phyloP scores from a whole-genome alignment of 2,329 filamentous ascomycete species.

The Penicillium concentricum region DNA sequence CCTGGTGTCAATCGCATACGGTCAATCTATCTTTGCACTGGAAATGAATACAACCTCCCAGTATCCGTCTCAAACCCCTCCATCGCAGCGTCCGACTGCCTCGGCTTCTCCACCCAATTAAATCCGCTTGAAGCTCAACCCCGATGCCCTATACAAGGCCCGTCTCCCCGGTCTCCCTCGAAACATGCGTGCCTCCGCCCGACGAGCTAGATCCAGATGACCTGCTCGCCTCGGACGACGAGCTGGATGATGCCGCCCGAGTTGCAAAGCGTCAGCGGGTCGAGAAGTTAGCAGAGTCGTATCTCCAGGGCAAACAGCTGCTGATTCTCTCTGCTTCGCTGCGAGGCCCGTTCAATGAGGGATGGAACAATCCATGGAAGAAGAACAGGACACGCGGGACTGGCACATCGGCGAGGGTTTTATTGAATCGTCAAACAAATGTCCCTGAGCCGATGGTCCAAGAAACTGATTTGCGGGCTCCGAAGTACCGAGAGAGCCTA shows the following conservation, averaged over 20 bases:
- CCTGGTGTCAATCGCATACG: not conserved
- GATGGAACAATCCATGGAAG: conserved; percentile 50
- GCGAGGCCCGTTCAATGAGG: conserved; percentile 45
- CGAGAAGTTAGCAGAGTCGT: conserved; percentile 42
- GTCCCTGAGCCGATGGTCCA: conserved; percentile 23
- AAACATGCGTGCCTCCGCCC: conserved; percentile 30
- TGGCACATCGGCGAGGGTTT: not conserved
- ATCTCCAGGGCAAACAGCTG: conserved; percentile 43
- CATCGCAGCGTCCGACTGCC: conserved; percentile 23
- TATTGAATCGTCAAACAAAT: not conserved
- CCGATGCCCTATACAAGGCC: conserved; percentile 36
- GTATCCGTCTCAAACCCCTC: conserved; percentile 9
- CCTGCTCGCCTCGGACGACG: conserved; percentile 41
- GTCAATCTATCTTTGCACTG: not conserved
- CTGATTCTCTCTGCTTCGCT: conserved; percentile 49
- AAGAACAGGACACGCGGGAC: conserved; percentile 21
- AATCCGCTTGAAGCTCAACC: conserved; percentile 8
- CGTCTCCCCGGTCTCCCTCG: conserved; percentile 36
- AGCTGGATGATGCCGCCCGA: conserved; percentile 32
- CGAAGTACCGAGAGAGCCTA: conserved; percentile 20
- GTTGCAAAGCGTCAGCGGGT: conserved; percentile 44
- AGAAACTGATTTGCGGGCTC: conserved; percentile 28
- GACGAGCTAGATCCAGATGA: conserved; percentile 28
- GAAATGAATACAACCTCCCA: conserved; percentile 15
- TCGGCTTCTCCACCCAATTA: conserved; percentile 12